These are phyloP conservation scores for Lathyrus aphaca DNA, from an alignment of 306 rosid genomes.

Conservation along the genomic window DNA sequence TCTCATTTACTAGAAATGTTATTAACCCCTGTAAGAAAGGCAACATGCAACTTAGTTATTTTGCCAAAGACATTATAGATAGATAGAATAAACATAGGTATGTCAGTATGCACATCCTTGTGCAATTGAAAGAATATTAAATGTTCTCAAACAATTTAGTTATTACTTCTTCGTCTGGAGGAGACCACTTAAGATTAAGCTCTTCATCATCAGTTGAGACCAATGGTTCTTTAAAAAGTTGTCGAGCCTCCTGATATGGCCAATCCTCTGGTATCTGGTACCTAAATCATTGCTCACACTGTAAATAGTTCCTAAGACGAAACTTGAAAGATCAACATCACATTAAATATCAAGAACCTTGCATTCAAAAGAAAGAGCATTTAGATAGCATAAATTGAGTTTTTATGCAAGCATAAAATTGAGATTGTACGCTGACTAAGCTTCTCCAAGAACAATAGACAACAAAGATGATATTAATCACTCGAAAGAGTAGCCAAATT, in stretches of 20 bases:
- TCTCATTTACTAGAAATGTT: conserved; percentile 83
- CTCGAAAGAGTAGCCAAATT: background rate
- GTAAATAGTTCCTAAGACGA: conserved; percentile 19
- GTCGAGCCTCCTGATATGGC: conserved; percentile 92
- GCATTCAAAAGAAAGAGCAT: conserved; percentile 5
- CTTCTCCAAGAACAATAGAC: conserved; percentile 6
- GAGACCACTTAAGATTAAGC: conserved; percentile 83
- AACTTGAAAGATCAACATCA: conserved; percentile 16
- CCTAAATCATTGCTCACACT: conserved; percentile 49
- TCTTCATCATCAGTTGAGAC: conserved; percentile 70
- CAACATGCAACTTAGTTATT: conserved; percentile 34
- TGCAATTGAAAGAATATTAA: conserved; percentile 33
- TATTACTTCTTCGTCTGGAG: conserved; percentile 92
- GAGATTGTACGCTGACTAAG: background rate
- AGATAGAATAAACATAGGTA: conserved; percentile 25
- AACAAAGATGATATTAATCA: conserved; percentile 17
- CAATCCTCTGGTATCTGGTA: conserved; percentile 87
- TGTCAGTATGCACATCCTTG: conserved; percentile 9
- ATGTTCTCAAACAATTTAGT: conserved; percentile 36
- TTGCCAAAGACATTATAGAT: conserved; percentile 31
- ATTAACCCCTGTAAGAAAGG: conserved; percentile 70
- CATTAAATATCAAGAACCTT: conserved; percentile 28
- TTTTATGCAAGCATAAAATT: background rate
- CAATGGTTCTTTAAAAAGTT: conserved; percentile 80
- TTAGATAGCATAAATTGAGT: background rate